phyloP scores from a whole-genome alignment of 352 stramenopile genomes.

The Globisporangium orthogonon region DNA sequence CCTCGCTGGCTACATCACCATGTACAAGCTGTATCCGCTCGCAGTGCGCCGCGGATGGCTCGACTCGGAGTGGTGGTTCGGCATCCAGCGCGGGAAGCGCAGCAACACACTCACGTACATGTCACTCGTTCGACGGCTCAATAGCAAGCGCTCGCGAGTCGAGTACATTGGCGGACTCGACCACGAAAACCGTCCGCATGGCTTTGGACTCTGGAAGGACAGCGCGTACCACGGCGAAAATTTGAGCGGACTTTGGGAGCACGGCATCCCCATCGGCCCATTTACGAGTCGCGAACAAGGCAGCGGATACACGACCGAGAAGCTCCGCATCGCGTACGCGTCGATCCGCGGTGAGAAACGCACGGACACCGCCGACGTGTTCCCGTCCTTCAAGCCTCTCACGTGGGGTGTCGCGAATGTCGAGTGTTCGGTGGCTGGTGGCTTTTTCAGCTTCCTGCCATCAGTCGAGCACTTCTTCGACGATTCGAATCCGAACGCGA shows the following conservation, averaged over 20 bases:
- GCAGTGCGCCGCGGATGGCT: constrained; percentile 29
- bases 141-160: constrained; percentile 18
- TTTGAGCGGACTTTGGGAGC: constrained; percentile 33
- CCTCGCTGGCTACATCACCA: constrained; percentile 23
- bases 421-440: constrained; percentile 19
- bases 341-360: constrained; percentile 15
- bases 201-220: constrained; percentile 42
- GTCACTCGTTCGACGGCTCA: constrained; percentile 7
- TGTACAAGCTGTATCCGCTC: constrained; percentile 37
- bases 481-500: neutral
- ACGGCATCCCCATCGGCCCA: constrained; percentile 47
- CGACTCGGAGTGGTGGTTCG: constrained; percentile 26
- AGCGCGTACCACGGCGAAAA: constrained; percentile 45
- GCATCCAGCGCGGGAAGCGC: constrained; percentile 18
- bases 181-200: constrained; percentile 31
- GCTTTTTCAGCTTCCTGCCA: constrained; percentile 22
- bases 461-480: constrained; percentile 17
- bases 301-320: constrained; percentile 34
- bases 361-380: constrained; percentile 8
- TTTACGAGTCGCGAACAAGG: constrained; percentile 42
- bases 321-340: constrained; percentile 37
- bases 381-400: constrained; percentile 13
- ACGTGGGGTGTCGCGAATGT: constrained; percentile 46
- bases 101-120: constrained; percentile 28
- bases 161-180: constrained; percentile 39